phyloP scores from a whole-genome alignment of 1,139 yeast genomes.

The Geotrichum citri-aurantii region DNA sequence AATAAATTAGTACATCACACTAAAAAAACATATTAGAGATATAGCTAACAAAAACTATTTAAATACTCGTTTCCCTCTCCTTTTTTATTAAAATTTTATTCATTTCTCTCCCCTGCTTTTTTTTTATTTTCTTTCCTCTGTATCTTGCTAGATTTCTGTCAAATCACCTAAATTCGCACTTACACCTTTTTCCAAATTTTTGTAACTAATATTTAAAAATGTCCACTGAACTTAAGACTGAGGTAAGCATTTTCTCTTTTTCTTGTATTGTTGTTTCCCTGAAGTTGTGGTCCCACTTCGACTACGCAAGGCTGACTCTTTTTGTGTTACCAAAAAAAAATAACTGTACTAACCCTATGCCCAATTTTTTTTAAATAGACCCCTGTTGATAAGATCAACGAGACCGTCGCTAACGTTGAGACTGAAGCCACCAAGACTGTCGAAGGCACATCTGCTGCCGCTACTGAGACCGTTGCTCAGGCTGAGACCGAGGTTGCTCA shows the following conservation, averaged over 20 bases:
- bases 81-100: slow-evolving; percentile 1
- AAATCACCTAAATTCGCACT: not conserved
- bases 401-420: slow-evolving; percentile 12
- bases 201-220: not conserved
- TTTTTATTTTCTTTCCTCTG: not conserved
- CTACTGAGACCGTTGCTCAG: slow-evolving; percentile 18
- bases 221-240: slow-evolving; percentile 1
- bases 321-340: not conserved
- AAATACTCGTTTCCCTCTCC: not conserved
- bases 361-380: not conserved
- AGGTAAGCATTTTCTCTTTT: not conserved
- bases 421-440: slow-evolving; percentile 20
- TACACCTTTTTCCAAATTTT: not conserved
- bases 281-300: not conserved
- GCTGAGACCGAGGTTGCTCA: slow-evolving; percentile 22
- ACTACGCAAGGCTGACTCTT: not conserved
- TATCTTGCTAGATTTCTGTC: not conserved
- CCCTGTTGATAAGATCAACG: slow-evolving; percentile 11
- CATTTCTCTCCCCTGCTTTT: not conserved
- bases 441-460: slow-evolving; percentile 21
- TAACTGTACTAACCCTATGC: not conserved
- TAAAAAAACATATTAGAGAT: not conserved
- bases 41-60: not conserved
- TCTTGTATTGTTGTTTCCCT: not conserved
- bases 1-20: too few species aligned